Conservation (phyloP, 176 grass and related monocot species). For the Aegilops longissima region DNA sequence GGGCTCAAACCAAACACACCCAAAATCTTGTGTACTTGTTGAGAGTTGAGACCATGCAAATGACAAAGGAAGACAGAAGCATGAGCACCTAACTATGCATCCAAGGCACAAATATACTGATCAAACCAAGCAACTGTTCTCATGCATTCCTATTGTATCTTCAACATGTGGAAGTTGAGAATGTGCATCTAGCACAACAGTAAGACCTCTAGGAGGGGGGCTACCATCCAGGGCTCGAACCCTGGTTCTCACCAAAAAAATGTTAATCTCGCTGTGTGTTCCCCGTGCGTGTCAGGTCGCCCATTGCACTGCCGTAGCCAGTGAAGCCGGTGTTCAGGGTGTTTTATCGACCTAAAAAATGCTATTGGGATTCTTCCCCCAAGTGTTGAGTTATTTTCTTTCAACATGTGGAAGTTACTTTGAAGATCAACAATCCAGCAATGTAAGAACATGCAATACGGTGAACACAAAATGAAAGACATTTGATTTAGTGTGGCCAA, state of each 20-base stretch:
- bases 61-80: slow-evolving; percentile 15
- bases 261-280: neutral
- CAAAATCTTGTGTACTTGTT: neutral
- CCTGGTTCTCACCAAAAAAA: neutral
- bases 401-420: neutral
- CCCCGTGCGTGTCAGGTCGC: neutral
- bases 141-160: slow-evolving; percentile 4
- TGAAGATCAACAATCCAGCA: neutral
- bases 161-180: slow-evolving; percentile 6
- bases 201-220: neutral
- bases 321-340: neutral
- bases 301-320: neutral
- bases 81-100: neutral
- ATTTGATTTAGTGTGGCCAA: neutral
- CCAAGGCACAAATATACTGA: neutral
- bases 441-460: neutral
- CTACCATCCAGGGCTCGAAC: neutral
- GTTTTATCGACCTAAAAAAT: neutral
- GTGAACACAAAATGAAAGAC: neutral
- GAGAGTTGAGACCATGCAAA: neutral
- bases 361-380: neutral
- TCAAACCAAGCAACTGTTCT: neutral
- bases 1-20: no score
- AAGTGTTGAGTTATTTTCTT: neutral
- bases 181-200: neutral